Conservation (phyloP, 2,329 filamentous ascomycete genomes). For the Trichophyton verrucosum region DNA sequence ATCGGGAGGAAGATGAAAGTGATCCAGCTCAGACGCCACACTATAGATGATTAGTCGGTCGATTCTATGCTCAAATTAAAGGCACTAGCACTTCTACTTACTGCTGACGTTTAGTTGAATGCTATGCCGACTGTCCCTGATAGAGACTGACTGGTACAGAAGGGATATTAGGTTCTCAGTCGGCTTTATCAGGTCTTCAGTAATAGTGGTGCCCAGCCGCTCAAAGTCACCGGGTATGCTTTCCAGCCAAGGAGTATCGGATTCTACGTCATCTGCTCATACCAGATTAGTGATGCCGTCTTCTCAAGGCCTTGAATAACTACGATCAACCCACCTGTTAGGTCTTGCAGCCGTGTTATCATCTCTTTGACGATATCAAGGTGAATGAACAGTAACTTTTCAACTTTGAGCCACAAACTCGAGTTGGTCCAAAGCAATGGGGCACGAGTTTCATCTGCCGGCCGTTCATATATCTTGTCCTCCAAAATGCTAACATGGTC, state of each 20-base stretch:
- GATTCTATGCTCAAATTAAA: not conserved
- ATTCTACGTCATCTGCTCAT: constrained; percentile 16
- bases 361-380: constrained; percentile 37
- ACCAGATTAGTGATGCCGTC: constrained; percentile 7
- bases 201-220: constrained; percentile 36
- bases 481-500: constrained; percentile 40
- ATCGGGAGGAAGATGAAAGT: constrained; percentile 34
- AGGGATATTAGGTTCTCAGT: constrained; percentile 39
- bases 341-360: constrained; percentile 31
- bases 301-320: constrained; percentile 7
- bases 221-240: constrained; percentile 32
- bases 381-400: constrained; percentile 41
- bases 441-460: constrained; percentile 41
- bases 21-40: constrained; percentile 27
- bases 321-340: constrained; percentile 21
- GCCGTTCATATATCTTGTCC: constrained; percentile 42
- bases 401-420: constrained; percentile 40
- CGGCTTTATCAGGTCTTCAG: constrained; percentile 40
- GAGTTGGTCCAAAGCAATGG: constrained; percentile 42
- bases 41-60: constrained; percentile 8
- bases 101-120: constrained; percentile 39
- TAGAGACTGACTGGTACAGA: constrained; percentile 43
- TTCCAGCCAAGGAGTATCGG: constrained; percentile 31
- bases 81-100: constrained; percentile 26
- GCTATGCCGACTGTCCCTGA: constrained; percentile 39